Evolutionary conservation across 1,284 basidiomycete species (phyloP).

Genomic region (Violaceomyces palustris): DNA sequence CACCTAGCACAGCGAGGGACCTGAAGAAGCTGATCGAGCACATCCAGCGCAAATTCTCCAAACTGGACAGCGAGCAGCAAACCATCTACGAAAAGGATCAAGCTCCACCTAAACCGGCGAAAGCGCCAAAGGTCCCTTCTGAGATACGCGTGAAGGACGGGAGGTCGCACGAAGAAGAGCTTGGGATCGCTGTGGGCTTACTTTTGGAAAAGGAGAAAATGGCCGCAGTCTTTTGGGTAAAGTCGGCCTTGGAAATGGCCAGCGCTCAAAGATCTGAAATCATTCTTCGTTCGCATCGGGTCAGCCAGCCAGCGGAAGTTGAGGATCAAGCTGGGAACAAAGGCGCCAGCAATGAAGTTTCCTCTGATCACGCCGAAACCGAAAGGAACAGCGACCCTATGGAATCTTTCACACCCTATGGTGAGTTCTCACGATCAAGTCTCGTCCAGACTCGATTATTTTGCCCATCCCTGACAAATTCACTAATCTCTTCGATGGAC

Average conservation of each 20-base stretch:
- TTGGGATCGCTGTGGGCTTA: constrained; percentile 47
- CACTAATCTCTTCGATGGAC: too few species aligned
- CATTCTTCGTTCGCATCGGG: constrained; percentile 10
- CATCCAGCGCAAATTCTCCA: constrained; percentile 40
- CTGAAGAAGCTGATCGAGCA: constrained; percentile 41
- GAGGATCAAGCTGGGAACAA: too few species aligned
- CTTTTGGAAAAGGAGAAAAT: constrained; percentile 45
- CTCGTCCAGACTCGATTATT: too few species aligned
- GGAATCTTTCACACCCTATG: too few species aligned
- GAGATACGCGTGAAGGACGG: constrained; percentile 43
- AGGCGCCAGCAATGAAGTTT: too few species aligned
- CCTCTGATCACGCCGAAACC: too few species aligned
- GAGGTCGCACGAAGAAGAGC: constrained; percentile 27
- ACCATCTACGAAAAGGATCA: constrained; percentile 34
- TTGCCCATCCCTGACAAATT: too few species aligned
- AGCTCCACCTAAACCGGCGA: constrained; percentile 24
- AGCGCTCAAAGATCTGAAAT: constrained; percentile 33
- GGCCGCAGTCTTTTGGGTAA: constrained; percentile 44
- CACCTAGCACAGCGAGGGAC: constrained; percentile 14
- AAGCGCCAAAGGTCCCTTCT: constrained; percentile 24
- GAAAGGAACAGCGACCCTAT: too few species aligned
- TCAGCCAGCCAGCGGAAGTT: too few species aligned
- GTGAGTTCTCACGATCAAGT: too few species aligned
- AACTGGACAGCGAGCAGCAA: constrained; percentile 39
- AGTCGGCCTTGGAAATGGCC: constrained; percentile 44